Percentiles rank a stretch among this genome's conserved stretches.
phyloP scores from a whole-genome alignment of 106 monocot genomes.

The Dactylorhiza incarnata region DNA sequence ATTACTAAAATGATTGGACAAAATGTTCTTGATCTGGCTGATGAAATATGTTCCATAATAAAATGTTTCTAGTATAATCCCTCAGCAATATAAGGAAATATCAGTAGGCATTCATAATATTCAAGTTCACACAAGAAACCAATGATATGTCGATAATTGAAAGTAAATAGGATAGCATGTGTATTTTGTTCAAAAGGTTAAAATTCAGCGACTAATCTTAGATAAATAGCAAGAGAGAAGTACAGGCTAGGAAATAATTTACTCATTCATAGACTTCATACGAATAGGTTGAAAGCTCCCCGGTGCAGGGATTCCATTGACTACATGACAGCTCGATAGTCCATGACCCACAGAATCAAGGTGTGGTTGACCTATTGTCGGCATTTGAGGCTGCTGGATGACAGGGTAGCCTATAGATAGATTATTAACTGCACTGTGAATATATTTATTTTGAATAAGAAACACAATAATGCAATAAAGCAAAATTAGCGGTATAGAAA shows the following conservation, averaged over 20 bases:
- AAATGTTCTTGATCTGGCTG: too few species aligned
- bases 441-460: slow-evolving; percentile 52
- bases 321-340: slow-evolving; percentile 70
- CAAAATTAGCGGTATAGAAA: background rate
- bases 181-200: background rate
- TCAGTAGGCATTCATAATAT: too few species aligned
- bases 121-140: too few species aligned
- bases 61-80: too few species aligned
- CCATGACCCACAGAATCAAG: slow-evolving; percentile 47
- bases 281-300: slow-evolving; percentile 53
- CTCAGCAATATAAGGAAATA: too few species aligned
- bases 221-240: background rate
- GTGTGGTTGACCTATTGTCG: slow-evolving; percentile 60
- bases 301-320: slow-evolving; percentile 79
- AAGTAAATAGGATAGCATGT: background rate
- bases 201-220: background rate
- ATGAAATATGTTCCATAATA: too few species aligned
- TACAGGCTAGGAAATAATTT: slow-evolving; percentile 14
- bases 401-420: slow-evolving; percentile 83
- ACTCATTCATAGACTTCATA: slow-evolving; percentile 69
- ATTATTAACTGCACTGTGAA: slow-evolving; percentile 76
- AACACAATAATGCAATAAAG: slow-evolving; percentile 5
- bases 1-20: too few species aligned
- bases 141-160: too few species aligned
- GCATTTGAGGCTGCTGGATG: slow-evolving; percentile 68